These are phyloP conservation scores for Colletotrichum caudatum DNA, from an alignment of 2,329 filamentous ascomycete species.

Conservation along the genomic window DNA sequence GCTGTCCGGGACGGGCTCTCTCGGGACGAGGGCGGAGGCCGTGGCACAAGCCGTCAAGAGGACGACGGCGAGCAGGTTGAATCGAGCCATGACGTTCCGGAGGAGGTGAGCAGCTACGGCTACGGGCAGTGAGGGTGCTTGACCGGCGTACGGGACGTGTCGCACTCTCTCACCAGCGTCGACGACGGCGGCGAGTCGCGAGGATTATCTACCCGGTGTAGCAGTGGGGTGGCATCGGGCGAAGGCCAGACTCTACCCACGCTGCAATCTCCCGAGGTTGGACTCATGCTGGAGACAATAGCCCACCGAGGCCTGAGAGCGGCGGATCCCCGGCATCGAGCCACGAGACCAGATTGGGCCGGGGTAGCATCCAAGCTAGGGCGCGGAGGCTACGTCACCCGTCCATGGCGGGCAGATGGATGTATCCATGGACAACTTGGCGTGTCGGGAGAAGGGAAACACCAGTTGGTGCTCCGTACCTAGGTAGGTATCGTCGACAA, in stretches of 20 bases:
- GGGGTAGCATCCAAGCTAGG: slow-evolving; percentile 13
- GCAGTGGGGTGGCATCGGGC: background rate
- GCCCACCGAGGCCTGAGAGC: slow-evolving; percentile 21
- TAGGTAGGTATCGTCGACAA: background rate
- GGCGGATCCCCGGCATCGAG: slow-evolving; percentile 15
- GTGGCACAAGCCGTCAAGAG: slow-evolving; percentile 33
- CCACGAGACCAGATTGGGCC: slow-evolving; percentile 33
- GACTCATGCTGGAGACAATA: slow-evolving; percentile 33
- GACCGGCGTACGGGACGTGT: slow-evolving; percentile 18
- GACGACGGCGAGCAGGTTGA: slow-evolving; percentile 27
- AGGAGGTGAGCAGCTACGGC: background rate
- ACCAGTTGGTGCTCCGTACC: background rate
- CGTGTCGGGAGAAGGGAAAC: too few relatives aligned
- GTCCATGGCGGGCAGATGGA: background rate
- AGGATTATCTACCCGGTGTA: slow-evolving; percentile 28
- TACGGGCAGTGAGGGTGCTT: slow-evolving; percentile 11
- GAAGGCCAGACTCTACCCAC: slow-evolving; percentile 25
- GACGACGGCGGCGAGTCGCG: background rate
- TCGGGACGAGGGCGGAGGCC: slow-evolving; percentile 33
- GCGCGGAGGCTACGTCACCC: slow-evolving; percentile 27
- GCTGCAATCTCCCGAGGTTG: background rate
- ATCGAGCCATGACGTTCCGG: slow-evolving; percentile 23
- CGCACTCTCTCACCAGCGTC: too few relatives aligned
- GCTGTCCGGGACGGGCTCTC: slow-evolving; percentile 27
- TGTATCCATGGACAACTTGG: background rate